Conservation (phyloP, 495 filamentous ascomycete genomes). For the Aspergillus ostianus region DNA sequence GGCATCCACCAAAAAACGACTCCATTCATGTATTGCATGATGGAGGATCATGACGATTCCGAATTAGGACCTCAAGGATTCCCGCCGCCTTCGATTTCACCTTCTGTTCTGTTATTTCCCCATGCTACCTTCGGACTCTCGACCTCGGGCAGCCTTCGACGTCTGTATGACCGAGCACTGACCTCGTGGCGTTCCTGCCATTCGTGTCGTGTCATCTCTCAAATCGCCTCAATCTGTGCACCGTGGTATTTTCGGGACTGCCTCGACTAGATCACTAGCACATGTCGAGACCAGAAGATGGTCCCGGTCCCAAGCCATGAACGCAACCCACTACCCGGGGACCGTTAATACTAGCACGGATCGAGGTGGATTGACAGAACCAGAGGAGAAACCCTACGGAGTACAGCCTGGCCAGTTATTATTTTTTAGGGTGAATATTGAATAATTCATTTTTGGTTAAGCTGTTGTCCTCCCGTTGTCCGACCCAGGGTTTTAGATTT, state of each 20-base stretch:
- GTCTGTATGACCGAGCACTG: slow-evolving; percentile 2
- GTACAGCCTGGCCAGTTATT: neutral
- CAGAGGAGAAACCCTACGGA: slow-evolving; percentile 4
- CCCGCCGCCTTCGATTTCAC: no score
- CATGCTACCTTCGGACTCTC: no score
- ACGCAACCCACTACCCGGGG: neutral
- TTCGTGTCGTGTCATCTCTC: neutral
- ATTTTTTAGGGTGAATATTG: no score
- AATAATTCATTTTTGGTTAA: neutral
- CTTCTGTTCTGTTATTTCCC: no score
- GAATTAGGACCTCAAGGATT: no score
- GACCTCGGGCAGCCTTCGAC: neutral
- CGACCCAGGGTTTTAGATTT: neutral
- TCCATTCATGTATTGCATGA: neutral
- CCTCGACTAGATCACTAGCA: neutral
- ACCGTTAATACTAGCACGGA: slow-evolving; percentile 10
- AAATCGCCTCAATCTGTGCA: neutral
- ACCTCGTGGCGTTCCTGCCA: slow-evolving; percentile 4
- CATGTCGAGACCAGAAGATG: neutral
- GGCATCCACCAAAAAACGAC: neutral
- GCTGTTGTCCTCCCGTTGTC: neutral
- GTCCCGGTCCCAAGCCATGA: neutral
- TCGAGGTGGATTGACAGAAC: slow-evolving; percentile 8
- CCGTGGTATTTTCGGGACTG: neutral
- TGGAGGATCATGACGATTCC: neutral